phyloP scores from a whole-genome alignment of 441 rosid species.

The Populus hybrid region DNA sequence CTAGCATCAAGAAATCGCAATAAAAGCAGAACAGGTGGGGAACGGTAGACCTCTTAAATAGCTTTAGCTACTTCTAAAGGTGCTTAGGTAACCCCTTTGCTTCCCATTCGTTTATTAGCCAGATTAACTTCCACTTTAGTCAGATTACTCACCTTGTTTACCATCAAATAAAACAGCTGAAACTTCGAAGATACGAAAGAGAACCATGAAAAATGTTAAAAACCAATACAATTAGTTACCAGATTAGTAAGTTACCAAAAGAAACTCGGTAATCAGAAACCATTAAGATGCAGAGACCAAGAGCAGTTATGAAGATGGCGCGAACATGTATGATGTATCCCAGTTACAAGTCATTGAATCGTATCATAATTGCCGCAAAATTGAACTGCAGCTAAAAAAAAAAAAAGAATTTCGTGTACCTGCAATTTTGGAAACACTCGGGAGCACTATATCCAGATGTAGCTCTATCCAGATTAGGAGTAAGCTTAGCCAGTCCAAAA shows the following conservation, averaged over 20 bases:
- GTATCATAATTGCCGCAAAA: neutral
- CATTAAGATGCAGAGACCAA: neutral
- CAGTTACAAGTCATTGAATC: neutral
- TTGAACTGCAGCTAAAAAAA: neutral
- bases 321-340: neutral
- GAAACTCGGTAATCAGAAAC: neutral
- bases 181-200: neutral
- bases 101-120: neutral
- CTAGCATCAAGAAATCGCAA: neutral
- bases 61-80: neutral
- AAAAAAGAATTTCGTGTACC: slow-evolving; percentile 35
- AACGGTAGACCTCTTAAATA: neutral
- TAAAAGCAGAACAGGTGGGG: neutral
- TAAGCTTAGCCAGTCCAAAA: slow-evolving; percentile 62
- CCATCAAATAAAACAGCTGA: neutral
- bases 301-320: neutral
- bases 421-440: slow-evolving; percentile 71
- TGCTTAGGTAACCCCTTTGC: neutral
- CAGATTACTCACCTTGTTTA: neutral
- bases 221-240: neutral
- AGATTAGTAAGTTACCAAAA: neutral
- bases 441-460: slow-evolving; percentile 67
- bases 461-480: slow-evolving; percentile 49
- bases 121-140: neutral
- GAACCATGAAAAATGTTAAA: neutral